These are phyloP conservation scores for Pilasporangium apinafurcum DNA, from an alignment of 352 stramenopile genomes.

Conservation along the genomic window DNA sequence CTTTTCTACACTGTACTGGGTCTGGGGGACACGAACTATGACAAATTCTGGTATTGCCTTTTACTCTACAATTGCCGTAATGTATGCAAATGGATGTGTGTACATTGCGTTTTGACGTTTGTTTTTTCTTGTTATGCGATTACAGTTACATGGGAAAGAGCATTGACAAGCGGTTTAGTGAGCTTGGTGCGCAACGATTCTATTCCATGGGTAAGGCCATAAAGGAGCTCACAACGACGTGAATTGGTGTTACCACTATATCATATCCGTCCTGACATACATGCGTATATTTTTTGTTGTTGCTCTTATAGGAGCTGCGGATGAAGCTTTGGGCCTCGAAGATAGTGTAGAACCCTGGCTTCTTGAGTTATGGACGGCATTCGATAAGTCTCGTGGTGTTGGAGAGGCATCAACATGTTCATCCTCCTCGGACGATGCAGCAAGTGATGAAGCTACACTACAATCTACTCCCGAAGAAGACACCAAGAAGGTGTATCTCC, in stretches of 20 bases:
- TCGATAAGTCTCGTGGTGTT: conserved; percentile 24
- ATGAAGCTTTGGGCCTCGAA: conserved; percentile 93
- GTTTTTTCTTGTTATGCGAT: not conserved
- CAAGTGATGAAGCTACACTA: not conserved
- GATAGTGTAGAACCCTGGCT: conserved; percentile 93
- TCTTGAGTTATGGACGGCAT: conserved; percentile 43
- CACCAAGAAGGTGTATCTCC: conserved; percentile 15
- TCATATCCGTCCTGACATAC: too few species aligned
- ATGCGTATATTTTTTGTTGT: not conserved
- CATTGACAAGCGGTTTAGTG: conserved; percentile 84
- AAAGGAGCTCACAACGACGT: too few species aligned
- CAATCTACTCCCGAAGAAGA: not conserved
- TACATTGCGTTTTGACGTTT: not conserved
- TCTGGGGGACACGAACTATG: conserved; percentile 96
- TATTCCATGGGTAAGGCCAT: conserved; percentile 40
- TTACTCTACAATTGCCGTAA: not conserved
- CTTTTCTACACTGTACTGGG: conserved; percentile 86
- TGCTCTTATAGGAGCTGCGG: conserved; percentile 54
- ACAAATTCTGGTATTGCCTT: conserved; percentile 87
- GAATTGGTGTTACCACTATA: too few species aligned
- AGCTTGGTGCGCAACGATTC: conserved; percentile 83
- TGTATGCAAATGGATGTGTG: not conserved
- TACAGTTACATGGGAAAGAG: conserved; percentile 80
- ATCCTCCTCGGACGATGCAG: conserved; percentile 9
- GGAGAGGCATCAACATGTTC: conserved; percentile 12